Base-by-base conservation (phyloP, 1,139 yeast species). In the Zygosaccharomyces sapae region DNA sequence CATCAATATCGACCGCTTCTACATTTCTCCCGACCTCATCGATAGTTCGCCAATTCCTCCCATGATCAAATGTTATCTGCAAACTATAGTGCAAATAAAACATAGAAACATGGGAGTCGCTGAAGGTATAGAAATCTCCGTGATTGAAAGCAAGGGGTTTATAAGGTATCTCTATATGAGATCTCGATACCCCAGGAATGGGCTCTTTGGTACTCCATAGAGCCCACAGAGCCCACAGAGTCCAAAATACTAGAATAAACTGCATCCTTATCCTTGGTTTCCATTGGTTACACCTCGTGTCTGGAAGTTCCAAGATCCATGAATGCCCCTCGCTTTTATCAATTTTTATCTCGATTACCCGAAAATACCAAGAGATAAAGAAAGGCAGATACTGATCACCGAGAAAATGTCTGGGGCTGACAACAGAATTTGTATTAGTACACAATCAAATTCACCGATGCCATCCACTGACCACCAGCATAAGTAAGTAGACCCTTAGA, bases 81-180 rank as follows among this genome's bases (percentile, higher is more conserved):
- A 61, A 9, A 7, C 37, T 38, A 7, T 12, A n/a, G 4, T 52
- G 41, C 1, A 46, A 49, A 3, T 47, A 19, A 38, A 50, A 44
- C 33, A 62, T 19, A 22, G 59, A 27, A 12, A 52, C 50, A 4
- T 55, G 47, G 1, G 65, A 57, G 41, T 62, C 67, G 38, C 63
- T 67, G 41, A 63, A 63, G 4, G 58, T 43, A 8, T 42, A 41
- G 13, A 56, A 36, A 12, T 38, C 40, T 12, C 19, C 37, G n/a
- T 20, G 20, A 10, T 16, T 16, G 20, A 29, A 38, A 42, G 16
- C 46, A 30, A 9, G 16, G 8, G 33, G 38, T 24, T 10, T 46
- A 25, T n/a, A 20, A n/a, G 20, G 13, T 16, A 5, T 18, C 22
- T 34, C 20, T 34, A 34, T 8, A 18, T 34, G 30, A 6, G 52